phyloP scores from a whole-genome alignment of 208 protist species.

The Crithidia brevicula region DNA sequence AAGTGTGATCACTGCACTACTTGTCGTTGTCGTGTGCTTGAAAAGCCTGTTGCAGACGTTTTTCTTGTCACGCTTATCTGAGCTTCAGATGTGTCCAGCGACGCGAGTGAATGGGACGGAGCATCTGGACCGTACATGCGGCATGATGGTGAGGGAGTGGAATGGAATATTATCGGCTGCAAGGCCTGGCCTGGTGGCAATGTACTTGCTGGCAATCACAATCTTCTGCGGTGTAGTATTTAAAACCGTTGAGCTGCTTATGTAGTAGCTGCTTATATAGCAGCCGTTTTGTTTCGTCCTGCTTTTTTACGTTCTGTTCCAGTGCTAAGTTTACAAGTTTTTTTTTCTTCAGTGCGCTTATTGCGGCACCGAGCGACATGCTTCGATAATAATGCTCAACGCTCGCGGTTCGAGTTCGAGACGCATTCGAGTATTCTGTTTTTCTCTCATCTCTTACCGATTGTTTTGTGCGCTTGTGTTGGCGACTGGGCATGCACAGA shows the following conservation, averaged over 20 bases:
- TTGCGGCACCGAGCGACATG: no score
- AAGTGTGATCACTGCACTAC: conserved; percentile 17
- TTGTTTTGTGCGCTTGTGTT: no score
- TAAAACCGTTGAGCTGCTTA: conserved; percentile 13
- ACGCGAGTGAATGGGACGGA: not conserved
- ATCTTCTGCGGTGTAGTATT: conserved; percentile 25
- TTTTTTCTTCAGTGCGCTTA: conserved; percentile 12
- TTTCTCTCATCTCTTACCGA: no score
- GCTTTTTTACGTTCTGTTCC: not conserved
- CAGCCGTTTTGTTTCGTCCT: not conserved
- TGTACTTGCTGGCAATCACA: conserved; percentile 22
- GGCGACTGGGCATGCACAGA: no score
- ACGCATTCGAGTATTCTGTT: no score
- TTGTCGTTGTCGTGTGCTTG: conserved; percentile 30
- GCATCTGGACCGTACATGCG: conserved; percentile 1
- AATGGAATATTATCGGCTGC: conserved; percentile 26
- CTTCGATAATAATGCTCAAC: no score
- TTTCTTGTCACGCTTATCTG: conserved; percentile 12
- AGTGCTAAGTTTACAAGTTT: not conserved
- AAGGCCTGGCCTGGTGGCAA: conserved; percentile 14
- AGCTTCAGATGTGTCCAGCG: conserved; percentile 2
- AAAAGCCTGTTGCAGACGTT: conserved; percentile 31
- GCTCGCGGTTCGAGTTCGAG: no score
- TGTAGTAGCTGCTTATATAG: not conserved
- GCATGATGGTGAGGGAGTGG: conserved; percentile 29